Conservation (phyloP, 306 rosid species). For the Sicyos baderoa region DNA sequence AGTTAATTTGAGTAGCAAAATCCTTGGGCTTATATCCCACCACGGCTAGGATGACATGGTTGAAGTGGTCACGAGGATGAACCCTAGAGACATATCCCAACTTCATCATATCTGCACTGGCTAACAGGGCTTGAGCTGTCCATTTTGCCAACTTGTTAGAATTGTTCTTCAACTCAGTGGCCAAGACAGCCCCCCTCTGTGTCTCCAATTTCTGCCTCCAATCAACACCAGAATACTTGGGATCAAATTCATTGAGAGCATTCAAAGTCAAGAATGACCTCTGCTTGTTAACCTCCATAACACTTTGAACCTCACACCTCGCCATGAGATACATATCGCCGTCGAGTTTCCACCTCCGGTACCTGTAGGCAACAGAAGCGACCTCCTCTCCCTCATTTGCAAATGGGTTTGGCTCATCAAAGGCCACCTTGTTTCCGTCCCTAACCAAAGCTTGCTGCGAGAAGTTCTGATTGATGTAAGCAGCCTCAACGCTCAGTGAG, state of each 20-base stretch:
- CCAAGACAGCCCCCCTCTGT: constrained; percentile 94
- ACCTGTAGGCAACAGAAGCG: constrained; percentile 76
- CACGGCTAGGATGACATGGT: constrained; percentile 83
- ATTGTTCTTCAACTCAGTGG: constrained; percentile 91
- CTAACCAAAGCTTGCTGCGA: constrained; percentile 74
- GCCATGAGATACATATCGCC: constrained; percentile 76
- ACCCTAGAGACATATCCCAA: constrained; percentile 86
- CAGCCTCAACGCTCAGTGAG: constrained; percentile 73
- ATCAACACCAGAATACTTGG: constrained; percentile 80
- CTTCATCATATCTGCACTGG: constrained; percentile 86
- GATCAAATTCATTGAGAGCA: constrained; percentile 82
- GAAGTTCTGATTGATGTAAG: constrained; percentile 83
- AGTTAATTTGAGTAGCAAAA: constrained; percentile 67
- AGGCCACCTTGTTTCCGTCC: constrained; percentile 68
- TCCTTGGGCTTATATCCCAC: constrained; percentile 90
- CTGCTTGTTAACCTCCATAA: constrained; percentile 68
- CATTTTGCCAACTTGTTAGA: constrained; percentile 89
- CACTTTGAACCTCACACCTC: constrained; percentile 88
- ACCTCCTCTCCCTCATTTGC: constrained; percentile 93
- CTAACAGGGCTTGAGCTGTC: constrained; percentile 87
- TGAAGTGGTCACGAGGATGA: constrained; percentile 90
- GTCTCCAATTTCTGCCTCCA: constrained; percentile 99
- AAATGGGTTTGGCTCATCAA: constrained; percentile 83
- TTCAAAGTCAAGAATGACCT: constrained; percentile 82
- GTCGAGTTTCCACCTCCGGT: constrained; percentile 88